Conservation (phyloP, 176 grass and related monocot species). For the Luzula sylvatica region DNA sequence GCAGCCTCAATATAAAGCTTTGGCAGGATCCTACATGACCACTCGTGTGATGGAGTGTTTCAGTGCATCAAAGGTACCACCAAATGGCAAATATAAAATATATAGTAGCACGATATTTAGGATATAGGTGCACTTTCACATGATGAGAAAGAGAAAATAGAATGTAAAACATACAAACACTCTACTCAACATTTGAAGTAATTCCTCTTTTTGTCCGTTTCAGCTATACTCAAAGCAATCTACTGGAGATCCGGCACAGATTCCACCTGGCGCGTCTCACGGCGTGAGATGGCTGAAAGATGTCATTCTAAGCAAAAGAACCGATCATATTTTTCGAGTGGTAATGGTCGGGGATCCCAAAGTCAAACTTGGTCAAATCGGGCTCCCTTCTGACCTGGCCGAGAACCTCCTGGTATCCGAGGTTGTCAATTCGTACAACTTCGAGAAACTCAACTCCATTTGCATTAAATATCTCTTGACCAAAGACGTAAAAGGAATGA, state of each 20-base stretch:
- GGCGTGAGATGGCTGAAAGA: constrained; percentile 91
- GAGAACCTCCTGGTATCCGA: constrained; percentile 51
- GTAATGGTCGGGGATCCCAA: constrained; percentile 86
- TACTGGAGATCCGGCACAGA: constrained; percentile 36
- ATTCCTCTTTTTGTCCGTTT: too few relatives aligned
- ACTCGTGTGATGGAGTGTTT: constrained; percentile 55
- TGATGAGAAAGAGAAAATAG: too few relatives aligned
- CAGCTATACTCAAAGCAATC: constrained; percentile 62
- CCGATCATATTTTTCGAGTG: constrained; percentile 68
- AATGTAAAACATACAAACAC: constrained; percentile 6
- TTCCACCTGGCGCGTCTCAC: constrained; percentile 29
- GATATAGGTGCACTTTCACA: too few relatives aligned
- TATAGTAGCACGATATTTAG: too few relatives aligned
- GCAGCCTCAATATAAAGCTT: constrained; percentile 60
- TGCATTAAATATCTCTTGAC: constrained; percentile 48
- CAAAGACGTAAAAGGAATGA: constrained; percentile 32
- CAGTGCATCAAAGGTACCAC: constrained; percentile 58
- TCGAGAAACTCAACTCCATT: constrained; percentile 37
- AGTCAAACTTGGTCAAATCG: constrained; percentile 64
- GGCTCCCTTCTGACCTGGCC: constrained; percentile 54
- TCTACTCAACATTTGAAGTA: background rate
- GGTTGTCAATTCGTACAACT: constrained; percentile 51
- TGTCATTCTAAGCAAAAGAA: constrained; percentile 73
- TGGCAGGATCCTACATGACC: constrained; percentile 56
- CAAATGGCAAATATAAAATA: too few relatives aligned